Percentiles rank a stretch among this genome's conserved stretches.
phyloP scores from a whole-genome alignment of 495 filamentous ascomycete species.

The Haplographium delicatum region DNA sequence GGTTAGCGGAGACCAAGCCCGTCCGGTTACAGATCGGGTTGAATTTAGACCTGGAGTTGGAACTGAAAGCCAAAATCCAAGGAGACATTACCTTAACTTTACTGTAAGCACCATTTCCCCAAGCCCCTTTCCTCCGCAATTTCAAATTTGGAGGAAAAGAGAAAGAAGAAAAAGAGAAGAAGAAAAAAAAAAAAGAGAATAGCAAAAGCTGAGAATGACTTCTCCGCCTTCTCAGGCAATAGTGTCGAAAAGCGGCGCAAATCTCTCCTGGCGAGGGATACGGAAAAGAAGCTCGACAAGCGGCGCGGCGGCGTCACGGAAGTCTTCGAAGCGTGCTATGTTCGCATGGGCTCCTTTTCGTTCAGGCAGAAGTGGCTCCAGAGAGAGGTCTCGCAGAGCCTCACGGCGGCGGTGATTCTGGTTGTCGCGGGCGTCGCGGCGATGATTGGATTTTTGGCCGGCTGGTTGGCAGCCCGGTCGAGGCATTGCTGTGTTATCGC shows the following conservation, averaged over 20 bases:
- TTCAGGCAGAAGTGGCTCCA: slow-evolving; percentile 3
- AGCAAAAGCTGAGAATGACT: not conserved
- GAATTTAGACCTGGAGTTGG: slow-evolving; percentile 33
- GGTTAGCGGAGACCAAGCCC: slow-evolving; percentile 22
- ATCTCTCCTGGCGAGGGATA: not conserved
- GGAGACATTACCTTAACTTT: slow-evolving; percentile 33
- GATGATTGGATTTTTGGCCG: not conserved
- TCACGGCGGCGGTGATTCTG: not conserved
- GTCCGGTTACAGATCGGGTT: slow-evolving; percentile 30
- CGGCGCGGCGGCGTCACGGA: not conserved
- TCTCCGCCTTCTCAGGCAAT: slow-evolving; percentile 3
- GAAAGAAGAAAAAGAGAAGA: too few species aligned
- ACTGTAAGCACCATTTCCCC: slow-evolving; percentile 25
- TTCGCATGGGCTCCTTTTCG: slow-evolving; percentile 1
- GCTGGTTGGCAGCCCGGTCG: not conserved
- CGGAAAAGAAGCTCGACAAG: not conserved
- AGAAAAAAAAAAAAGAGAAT: too few species aligned
- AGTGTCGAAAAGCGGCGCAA: slow-evolving; percentile 5
- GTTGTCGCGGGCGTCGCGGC: not conserved
- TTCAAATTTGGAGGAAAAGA: too few species aligned
- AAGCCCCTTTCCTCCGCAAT: too few species aligned
- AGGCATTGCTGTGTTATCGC: not conserved
- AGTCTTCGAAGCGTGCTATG: slow-evolving; percentile 3
- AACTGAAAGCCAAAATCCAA: slow-evolving; percentile 32
- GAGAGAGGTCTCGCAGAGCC: slow-evolving; percentile 4